Conservation (phyloP, 805 yeast species). For the Nakazawaea ambrosiae region DNA sequence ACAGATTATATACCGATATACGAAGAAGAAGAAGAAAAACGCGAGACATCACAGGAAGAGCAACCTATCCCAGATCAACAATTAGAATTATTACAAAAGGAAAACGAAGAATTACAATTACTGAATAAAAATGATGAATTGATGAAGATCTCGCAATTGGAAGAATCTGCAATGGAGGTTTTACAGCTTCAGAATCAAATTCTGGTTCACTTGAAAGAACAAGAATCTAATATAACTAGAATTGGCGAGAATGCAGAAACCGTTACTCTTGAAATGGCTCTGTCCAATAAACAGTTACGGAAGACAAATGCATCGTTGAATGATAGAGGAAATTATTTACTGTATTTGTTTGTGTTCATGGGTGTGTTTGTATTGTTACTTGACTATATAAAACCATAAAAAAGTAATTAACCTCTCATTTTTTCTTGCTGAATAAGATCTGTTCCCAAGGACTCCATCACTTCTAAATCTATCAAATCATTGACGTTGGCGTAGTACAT, state of each 20-base stretch:
- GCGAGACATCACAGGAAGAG: neutral
- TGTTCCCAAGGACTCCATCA: slow-evolving; percentile 65
- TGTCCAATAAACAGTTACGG: slow-evolving; percentile 3
- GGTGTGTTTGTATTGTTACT: slow-evolving; percentile 6
- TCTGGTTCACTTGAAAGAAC: slow-evolving; percentile 1
- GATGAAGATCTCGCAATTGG: slow-evolving; percentile 51
- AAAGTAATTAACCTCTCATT: slow-evolving; percentile 76
- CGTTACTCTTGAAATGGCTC: slow-evolving; percentile 2
- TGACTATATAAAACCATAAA: slow-evolving; percentile 7
- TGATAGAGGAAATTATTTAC: slow-evolving; percentile 5
- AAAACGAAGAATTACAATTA: slow-evolving; percentile 47
- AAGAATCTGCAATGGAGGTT: slow-evolving; percentile 62
- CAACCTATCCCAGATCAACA: slow-evolving; percentile 44
- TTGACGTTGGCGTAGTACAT: slow-evolving; percentile 67
- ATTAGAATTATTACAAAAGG: slow-evolving; percentile 47
- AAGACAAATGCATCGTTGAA: slow-evolving; percentile 3
- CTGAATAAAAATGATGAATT: slow-evolving; percentile 53
- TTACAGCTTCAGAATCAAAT: slow-evolving; percentile 36
- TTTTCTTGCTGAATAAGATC: slow-evolving; percentile 67
- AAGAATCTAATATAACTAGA: slow-evolving; percentile 4
- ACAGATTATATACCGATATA: slow-evolving; percentile 7
- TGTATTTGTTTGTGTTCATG: slow-evolving; percentile 6
- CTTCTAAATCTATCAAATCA: slow-evolving; percentile 63
- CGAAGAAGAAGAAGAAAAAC: slow-evolving; percentile 3
- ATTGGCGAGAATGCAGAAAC: slow-evolving; percentile 3